Conservation (phyloP, 1,284 basidiomycete genomes). For the Marasmius tenuissimus region DNA sequence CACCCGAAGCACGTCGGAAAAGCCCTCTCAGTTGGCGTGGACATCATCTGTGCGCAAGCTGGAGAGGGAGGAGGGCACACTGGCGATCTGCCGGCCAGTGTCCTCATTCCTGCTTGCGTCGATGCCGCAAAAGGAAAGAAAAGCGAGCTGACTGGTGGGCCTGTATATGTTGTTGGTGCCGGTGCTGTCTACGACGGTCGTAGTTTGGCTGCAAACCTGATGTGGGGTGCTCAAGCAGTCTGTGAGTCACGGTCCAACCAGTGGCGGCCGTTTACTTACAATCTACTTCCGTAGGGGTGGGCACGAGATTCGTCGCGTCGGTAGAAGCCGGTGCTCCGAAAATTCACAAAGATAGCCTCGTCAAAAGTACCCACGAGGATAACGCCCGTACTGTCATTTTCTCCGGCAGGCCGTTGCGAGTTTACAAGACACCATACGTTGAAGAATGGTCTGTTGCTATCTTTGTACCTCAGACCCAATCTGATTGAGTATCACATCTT, state of each 20-base stretch:
- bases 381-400: slow-evolving; percentile 81
- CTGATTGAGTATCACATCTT: neutral
- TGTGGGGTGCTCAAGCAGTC: slow-evolving; percentile 80
- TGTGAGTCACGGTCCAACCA: slow-evolving; percentile 53
- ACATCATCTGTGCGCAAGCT: slow-evolving; percentile 88
- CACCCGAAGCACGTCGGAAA: slow-evolving; percentile 85
- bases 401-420: slow-evolving; percentile 85
- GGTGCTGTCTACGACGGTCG: slow-evolving; percentile 87
- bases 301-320: slow-evolving; percentile 86
- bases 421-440: slow-evolving; percentile 79
- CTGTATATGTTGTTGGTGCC: slow-evolving; percentile 81
- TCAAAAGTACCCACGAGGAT: slow-evolving; percentile 69
- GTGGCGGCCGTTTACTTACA: neutral
- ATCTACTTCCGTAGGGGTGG: slow-evolving; percentile 49
- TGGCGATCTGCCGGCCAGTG: slow-evolving; percentile 55
- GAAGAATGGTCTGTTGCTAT: slow-evolving; percentile 61
- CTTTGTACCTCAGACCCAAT: neutral
- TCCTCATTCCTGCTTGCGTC: slow-evolving; percentile 86
- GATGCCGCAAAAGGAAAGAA: slow-evolving; percentile 74
- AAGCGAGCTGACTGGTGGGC: slow-evolving; percentile 77
- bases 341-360: slow-evolving; percentile 76
- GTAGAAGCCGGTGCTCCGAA: slow-evolving; percentile 81
- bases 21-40: slow-evolving; percentile 78
- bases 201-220: slow-evolving; percentile 78
- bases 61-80: slow-evolving; percentile 88